These are phyloP conservation scores for Thielaviopsis musarum DNA, from an alignment of 2,329 filamentous ascomycete genomes.

Conservation along the genomic window DNA sequence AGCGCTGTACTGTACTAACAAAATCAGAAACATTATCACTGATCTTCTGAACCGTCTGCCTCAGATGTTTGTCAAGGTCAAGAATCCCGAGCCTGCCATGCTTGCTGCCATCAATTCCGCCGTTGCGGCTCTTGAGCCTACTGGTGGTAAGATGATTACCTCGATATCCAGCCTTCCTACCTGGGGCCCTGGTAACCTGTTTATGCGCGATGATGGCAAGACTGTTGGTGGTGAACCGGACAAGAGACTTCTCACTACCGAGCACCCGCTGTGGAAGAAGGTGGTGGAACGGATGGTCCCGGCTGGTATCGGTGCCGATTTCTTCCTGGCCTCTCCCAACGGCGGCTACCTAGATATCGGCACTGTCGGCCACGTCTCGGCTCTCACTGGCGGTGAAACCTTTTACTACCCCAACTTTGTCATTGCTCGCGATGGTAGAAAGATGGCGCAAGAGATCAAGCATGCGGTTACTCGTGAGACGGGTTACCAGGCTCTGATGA, in stretches of 20 bases:
- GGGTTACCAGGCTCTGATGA: conserved; percentile 92
- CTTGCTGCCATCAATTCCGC: conserved; percentile 72
- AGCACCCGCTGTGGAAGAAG: conserved; percentile 78
- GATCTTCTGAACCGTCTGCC: conserved; percentile 75
- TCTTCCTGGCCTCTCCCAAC: conserved; percentile 83
- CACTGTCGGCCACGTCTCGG: conserved; percentile 74
- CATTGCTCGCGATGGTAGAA: conserved; percentile 65
- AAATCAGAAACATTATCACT: conserved; percentile 51
- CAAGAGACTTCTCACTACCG: conserved; percentile 79
- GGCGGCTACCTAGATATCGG: conserved; percentile 87
- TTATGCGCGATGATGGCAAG: conserved; percentile 77
- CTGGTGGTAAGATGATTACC: conserved; percentile 84
- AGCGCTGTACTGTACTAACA: conserved; percentile 15
- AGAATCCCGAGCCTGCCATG: conserved; percentile 80
- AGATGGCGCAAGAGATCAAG: conserved; percentile 68
- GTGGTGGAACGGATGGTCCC: conserved; percentile 75
- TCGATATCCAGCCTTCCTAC: conserved; percentile 78
- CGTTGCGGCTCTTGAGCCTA: conserved; percentile 65
- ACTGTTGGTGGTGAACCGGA: conserved; percentile 74
- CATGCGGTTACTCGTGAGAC: conserved; percentile 81
- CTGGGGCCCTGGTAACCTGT: conserved; percentile 73
- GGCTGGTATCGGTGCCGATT: conserved; percentile 73
- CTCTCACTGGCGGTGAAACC: conserved; percentile 82
- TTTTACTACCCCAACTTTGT: conserved; percentile 98
- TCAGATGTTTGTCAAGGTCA: conserved; percentile 69